Evolutionary conservation across 371 early-diverging fungal genomes (phyloP).

Genomic region (Syncephalastrum sp.): DNA sequence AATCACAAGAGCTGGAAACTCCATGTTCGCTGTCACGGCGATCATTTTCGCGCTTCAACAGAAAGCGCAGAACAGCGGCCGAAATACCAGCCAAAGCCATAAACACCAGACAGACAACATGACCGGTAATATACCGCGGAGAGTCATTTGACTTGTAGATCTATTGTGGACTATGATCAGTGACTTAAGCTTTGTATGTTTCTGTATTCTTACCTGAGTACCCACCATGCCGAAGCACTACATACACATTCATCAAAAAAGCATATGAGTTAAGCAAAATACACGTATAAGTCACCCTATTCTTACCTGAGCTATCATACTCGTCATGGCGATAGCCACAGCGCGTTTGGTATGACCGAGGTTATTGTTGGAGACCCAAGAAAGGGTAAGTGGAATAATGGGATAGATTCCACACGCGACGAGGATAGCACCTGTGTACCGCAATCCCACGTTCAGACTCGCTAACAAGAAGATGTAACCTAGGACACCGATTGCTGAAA

Average conservation of each 20-base stretch:
- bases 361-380: slow-evolving; percentile 59
- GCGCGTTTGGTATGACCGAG: slow-evolving; percentile 59
- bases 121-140: slow-evolving; percentile 53
- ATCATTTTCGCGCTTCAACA: slow-evolving; percentile 49
- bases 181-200: not conserved
- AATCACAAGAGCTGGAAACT: slow-evolving; percentile 18
- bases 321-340: slow-evolving; percentile 51
- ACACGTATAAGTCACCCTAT: not conserved
- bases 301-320: slow-evolving; percentile 44
- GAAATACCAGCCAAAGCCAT: slow-evolving; percentile 22
- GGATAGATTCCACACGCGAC: slow-evolving; percentile 59
- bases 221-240: slow-evolving; percentile 56
- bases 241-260: not conserved
- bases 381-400: slow-evolving; percentile 48
- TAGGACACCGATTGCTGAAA: slow-evolving; percentile 26
- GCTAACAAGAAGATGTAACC: slow-evolving; percentile 43
- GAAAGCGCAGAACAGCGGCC: slow-evolving; percentile 29
- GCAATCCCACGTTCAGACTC: slow-evolving; percentile 34
- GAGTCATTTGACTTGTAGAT: slow-evolving; percentile 48
- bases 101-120: slow-evolving; percentile 50
- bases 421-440: slow-evolving; percentile 55
- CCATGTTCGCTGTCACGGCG: slow-evolving; percentile 39
- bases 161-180: not conserved
- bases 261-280: not conserved
- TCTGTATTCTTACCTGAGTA: slow-evolving; percentile 36